Evolutionary conservation across 352 stramenopile genomes (phyloP).

Genomic region (Blastocystis sp.): DNA sequence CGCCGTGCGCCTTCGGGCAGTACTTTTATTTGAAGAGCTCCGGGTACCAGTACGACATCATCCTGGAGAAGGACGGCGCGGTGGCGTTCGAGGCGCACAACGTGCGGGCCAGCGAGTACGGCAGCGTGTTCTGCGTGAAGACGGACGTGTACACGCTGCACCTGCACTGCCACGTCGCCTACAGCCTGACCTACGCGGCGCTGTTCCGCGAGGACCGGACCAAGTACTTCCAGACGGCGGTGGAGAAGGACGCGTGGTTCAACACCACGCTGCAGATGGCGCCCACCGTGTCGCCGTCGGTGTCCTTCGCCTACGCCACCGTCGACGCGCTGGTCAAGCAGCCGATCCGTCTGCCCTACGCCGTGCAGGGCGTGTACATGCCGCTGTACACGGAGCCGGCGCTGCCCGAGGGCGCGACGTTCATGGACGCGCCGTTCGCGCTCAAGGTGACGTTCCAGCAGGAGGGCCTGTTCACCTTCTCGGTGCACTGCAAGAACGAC

Average conservation of each 20-base stretch:
- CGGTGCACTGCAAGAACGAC: neutral
- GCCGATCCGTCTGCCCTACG: neutral
- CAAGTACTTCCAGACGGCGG: neutral
- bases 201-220: neutral
- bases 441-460: neutral
- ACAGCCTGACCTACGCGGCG: neutral
- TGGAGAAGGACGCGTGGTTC: neutral
- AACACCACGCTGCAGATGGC: constrained; percentile 40
- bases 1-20: neutral
- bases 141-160: neutral
- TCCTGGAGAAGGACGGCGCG: neutral
- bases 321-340: neutral
- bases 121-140: neutral
- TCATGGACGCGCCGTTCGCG: neutral
- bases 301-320: neutral
- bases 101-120: neutral
- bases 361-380: neutral
- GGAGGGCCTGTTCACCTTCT: neutral
- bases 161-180: neutral
- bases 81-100: neutral
- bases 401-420: neutral
- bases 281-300: neutral
- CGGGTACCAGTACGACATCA: neutral
- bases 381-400: neutral
- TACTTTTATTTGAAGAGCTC: neutral